Evolutionary conservation across 2,329 filamentous ascomycete genomes (phyloP).

Genomic region (Fusarium avenaceum): DNA sequence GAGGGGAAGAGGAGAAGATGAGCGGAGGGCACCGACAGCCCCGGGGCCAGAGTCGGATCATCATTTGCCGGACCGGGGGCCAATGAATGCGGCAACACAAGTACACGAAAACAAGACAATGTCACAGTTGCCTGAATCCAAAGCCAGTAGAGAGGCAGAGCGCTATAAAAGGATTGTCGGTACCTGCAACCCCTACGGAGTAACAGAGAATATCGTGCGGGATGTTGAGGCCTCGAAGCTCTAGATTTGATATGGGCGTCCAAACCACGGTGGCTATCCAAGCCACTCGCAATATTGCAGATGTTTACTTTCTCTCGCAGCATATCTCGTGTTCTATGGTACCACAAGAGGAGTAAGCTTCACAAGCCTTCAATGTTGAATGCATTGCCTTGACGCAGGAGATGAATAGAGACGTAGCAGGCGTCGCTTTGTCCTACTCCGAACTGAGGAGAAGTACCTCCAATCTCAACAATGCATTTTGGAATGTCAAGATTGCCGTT

Average conservation of each 20-base stretch:
- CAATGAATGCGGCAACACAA: conserved; percentile 13
- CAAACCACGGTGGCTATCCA: conserved; percentile 14
- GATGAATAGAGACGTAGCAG: conserved; percentile 10
- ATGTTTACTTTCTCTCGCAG: background rate
- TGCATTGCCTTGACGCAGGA: conserved; percentile 18
- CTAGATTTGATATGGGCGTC: conserved; percentile 6
- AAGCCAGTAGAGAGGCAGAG: background rate
- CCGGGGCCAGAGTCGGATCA: conserved; percentile 32
- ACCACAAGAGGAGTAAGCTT: conserved; percentile 21
- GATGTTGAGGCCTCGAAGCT: conserved; percentile 23
- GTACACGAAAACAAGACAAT: conserved; percentile 5
- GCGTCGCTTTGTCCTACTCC: conserved; percentile 26
- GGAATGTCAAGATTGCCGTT: background rate
- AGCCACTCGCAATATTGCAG: conserved; percentile 8
- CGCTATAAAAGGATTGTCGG: background rate
- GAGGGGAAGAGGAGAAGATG: conserved; percentile 14
- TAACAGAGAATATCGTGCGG: background rate
- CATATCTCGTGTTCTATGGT: conserved; percentile 36
- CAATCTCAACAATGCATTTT: conserved; percentile 2
- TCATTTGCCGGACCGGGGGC: conserved; percentile 36
- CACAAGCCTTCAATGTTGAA: conserved; percentile 10
- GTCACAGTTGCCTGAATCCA: background rate
- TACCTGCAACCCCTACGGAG: too few species aligned
- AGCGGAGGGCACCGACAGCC: conserved; percentile 39
- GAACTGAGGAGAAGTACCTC: conserved; percentile 7